Evolutionary conservation across 768 basidiomycete species (phyloP), one percentile per base, ranked within the genome.

Genomic region (Naganishia vaughanmartiniae): DNA sequence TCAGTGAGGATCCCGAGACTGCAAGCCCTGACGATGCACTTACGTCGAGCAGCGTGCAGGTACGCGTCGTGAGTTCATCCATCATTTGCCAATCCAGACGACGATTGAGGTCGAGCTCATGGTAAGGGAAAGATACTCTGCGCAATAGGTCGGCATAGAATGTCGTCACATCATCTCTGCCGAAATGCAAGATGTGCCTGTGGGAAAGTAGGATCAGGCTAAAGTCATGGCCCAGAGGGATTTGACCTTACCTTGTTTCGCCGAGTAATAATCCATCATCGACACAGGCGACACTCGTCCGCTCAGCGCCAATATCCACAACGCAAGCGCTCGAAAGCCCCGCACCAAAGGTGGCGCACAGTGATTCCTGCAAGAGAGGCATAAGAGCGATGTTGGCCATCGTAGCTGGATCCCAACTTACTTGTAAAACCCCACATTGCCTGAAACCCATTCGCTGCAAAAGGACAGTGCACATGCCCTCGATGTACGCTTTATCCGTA

Each of bases 241-340:
- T 21, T 24, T n/a, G n/a, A 17, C 70, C 83, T 54, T 76, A 91
- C 93, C 94, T 86, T 1, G 93, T 92, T 75, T 99, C 96, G 5
- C 89, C 78, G 33, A 93, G 83, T 26, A 99, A 86, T 60, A 93
- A 78, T 1, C 96, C 96, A 75, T 99, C 96, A 69, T 98, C 96
- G 1, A 98, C 90, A 77, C 94, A 97, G 0, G 93, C 88, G 51
- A 99, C 87, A 70, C 87, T 92, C 1, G 91, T 93, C 67, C 85
- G 87, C 19, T 84, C 85, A 15, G 95, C 90, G 3, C 96, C 96
- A 63, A 98, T 89, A 79, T 99, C 92, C 42, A 99, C 90, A 5
- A 99, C 91, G 76, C 96, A 98, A 14, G 94, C 96, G 75, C 88
- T 90, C 0, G 92, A 92, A 65, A 98, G 88, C 9, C 95, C 95